Evolutionary conservation across 2,329 filamentous ascomycete species (phyloP), one percentile per base, ranked within the genome.

Genomic region (Claviceps arundinis): DNA sequence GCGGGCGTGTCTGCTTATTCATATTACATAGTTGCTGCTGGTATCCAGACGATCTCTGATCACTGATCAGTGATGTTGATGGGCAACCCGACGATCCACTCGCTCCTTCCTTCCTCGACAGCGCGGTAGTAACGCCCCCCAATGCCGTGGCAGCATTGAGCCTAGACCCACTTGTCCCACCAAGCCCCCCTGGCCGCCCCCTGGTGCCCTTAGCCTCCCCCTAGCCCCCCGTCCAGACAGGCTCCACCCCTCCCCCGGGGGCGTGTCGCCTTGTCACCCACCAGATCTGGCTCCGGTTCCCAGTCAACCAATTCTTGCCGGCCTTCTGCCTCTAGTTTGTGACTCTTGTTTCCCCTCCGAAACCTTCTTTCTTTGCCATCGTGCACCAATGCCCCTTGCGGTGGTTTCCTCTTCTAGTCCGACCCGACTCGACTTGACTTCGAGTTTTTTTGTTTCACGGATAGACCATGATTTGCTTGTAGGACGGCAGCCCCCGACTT

Each of bases 391-490:
- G 30, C 11, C 34, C 34, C 14, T 38, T 37, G 17, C 30, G 30
- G 47, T 50, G 14, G 30, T 46, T 30, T 37, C 34, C 22, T 17
- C 16, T 3, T 43, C n/a, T 50, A 34, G 30, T 34, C 30, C 24
- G 26, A 48, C 50, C 34, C 47, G 47, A 38, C 47, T 41, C 50
- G 38, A 38, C 30, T 19, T 11, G 40, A 8, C 34, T 24, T n/a
- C 22, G 43, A 53, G 14, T 34, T 34, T 34, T 34, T 26, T 49
- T 47, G 51, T 46, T n/a, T 26, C 19, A 50, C 19, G 30, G 26
- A 16, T 14, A 37, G 45, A 49, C 34, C 52, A 54, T 51, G 49
- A n/a, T 43, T 51, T 30, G 24, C 37, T 43, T 40, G 45, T 54
- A 42, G 47, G 47, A 51, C 50, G 51, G 45, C 53, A 47, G n/a